Base-by-base conservation (phyloP, 495 filamentous ascomycete species). In the Xylaria intraflava region DNA sequence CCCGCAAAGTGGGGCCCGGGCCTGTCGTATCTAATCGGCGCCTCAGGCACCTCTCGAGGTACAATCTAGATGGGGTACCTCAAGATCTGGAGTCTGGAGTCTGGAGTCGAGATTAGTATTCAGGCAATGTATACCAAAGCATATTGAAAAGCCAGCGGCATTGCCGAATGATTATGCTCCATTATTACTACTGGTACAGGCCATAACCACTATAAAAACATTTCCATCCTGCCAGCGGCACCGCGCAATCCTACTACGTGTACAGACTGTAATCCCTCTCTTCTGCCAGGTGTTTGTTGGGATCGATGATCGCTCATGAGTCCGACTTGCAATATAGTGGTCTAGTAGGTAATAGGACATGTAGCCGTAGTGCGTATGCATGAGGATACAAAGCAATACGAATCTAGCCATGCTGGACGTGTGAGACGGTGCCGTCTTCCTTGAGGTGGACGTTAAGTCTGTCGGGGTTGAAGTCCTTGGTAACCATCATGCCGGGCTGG, bases 381-480 rank as follows among this genome's bases (percentile, higher is more conserved):
- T 38, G 9, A 10, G 46, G 7, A 49, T 19, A 11, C 5, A 12
- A 35, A 17, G 31, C 40, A 42, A 45, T 29, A 39, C 9, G 27
- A n/a, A 17, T 44, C 27, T 72, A 84, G 26, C 80, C 77, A 52
- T 80, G 76, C 36, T 72, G 72, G 41, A 90, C 85, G 64, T 91
- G 78, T 48, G 72, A 78, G n/a, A 92, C 85, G 1, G 80, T 88
- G 6, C 85, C 87, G 50, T 89, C 80, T 12, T 87, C 80, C 42
- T 78, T 79, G 22, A 90, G 65, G 62, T 90, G 83, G 26, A 92
- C 72, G 56, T 90, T 92, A 54, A 92, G 67, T 61, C 86, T 82
- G 39, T 68, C 61, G 30, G 42, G 42, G 35, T 6, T 33, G 46
- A 63, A 75, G 54, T 71, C 83, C 76, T 83, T 71, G 52, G 59